phyloP scores from a whole-genome alignment of 176 grass and related monocot genomes.

The Eragrostis curvula region DNA sequence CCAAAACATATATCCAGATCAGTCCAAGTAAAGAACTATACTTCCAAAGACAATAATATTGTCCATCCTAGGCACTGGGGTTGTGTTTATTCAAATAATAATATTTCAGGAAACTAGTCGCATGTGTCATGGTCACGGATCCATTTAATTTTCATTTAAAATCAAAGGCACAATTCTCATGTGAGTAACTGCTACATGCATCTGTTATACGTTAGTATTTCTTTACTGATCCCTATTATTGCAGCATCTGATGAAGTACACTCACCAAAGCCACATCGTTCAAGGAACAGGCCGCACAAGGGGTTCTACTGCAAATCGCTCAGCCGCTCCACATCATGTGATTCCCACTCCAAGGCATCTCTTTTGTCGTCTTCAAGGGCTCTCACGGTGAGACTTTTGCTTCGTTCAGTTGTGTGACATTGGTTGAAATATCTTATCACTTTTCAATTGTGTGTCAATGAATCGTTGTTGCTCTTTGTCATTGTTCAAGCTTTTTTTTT shows the following conservation, averaged over 20 bases:
- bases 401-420: constrained; percentile 24
- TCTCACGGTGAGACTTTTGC: constrained; percentile 53
- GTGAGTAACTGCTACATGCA: neutral
- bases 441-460: too few relatives aligned
- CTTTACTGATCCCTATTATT: constrained; percentile 33
- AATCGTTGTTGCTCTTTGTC: neutral
- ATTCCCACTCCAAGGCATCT: constrained; percentile 74
- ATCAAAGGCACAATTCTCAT: neutral
- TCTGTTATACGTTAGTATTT: constrained; percentile 10
- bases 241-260: constrained; percentile 61
- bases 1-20: neutral
- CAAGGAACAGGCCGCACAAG: constrained; percentile 58
- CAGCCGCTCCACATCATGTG: constrained; percentile 66
- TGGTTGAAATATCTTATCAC: constrained; percentile 15
- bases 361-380: constrained; percentile 57
- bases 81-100: constrained; percentile 4
- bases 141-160: constrained; percentile 10
- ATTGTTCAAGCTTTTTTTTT: constrained; percentile 24
- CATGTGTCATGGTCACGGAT: neutral
- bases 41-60: neutral
- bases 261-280: constrained; percentile 69
- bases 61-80: neutral
- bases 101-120: neutral
- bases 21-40: neutral
- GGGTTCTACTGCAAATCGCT: constrained; percentile 64